Conservation (phyloP, 2,329 filamentous ascomycete genomes). For the Ilyonectria robusta region DNA sequence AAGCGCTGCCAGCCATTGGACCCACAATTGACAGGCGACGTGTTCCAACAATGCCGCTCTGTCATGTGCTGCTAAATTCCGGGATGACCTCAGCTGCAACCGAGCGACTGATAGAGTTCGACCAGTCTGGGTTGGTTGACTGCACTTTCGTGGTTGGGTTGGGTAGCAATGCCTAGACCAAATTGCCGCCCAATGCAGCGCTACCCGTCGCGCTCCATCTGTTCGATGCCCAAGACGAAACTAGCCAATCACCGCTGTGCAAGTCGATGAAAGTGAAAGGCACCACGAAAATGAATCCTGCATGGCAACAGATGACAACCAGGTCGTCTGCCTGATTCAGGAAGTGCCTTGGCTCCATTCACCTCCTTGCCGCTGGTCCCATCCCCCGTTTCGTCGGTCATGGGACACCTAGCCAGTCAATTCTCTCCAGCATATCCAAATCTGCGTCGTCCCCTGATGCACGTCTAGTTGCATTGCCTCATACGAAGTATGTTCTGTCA, state of each 20-base stretch:
- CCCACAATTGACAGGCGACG: slow-evolving; percentile 46
- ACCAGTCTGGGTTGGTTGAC: slow-evolving; percentile 22
- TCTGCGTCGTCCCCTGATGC: slow-evolving; percentile 24
- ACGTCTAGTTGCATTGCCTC: slow-evolving; percentile 37
- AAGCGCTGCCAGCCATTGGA: slow-evolving; percentile 15
- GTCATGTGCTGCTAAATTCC: slow-evolving; percentile 40
- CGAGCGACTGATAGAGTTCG: slow-evolving; percentile 31
- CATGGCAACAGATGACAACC: slow-evolving; percentile 29
- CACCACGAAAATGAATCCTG: slow-evolving; percentile 35
- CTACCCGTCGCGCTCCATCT: slow-evolving; percentile 41
- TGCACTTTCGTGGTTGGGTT: slow-evolving; percentile 46
- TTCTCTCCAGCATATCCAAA: slow-evolving; percentile 14
- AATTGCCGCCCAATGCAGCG: slow-evolving; percentile 53
- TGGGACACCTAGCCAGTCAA: slow-evolving; percentile 13
- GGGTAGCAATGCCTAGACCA: slow-evolving; percentile 57
- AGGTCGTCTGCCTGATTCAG: slow-evolving; percentile 32
- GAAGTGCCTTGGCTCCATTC: slow-evolving; percentile 17
- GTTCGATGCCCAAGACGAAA: slow-evolving; percentile 44
- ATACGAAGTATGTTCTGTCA: slow-evolving; percentile 30
- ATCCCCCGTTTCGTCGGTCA: slow-evolving; percentile 20
- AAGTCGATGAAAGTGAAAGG: slow-evolving; percentile 29
- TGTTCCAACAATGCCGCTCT: slow-evolving; percentile 41
- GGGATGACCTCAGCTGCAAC: slow-evolving; percentile 44
- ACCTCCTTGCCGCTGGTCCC: slow-evolving; percentile 15
- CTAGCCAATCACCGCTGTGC: slow-evolving; percentile 43